Base-by-base conservation (phyloP, 1,284 basidiomycete genomes). In the Phylloporus gajari region DNA sequence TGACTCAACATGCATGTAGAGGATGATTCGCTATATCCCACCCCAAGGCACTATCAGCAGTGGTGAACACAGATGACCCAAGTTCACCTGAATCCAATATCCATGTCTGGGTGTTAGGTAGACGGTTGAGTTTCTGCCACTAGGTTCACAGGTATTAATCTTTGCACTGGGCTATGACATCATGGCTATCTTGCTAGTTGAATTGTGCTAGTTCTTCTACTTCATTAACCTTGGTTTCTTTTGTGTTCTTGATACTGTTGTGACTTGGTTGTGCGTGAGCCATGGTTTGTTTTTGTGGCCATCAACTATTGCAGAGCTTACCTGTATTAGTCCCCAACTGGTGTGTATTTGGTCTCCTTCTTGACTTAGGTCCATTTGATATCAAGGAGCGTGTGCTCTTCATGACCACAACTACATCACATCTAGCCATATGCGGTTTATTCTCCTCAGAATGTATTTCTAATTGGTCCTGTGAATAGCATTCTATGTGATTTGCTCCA, bases 361-460 rank as follows among this genome's bases (percentile, higher is more conserved):
- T 93, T 46, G 94, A 94, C 77, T 92, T 92, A 3, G 93, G 93
- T 51, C 92, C 91, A 1, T 94, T 94, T 82, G 86, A 86, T 3
- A 89, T 94, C 79, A 94, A 94, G 81, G 92, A 93, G 75, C 92
- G 92, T 78, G 91, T 91, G 13, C 81, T 90, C 64, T 83, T 86
- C 72, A 90, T 93, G 11, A 93, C 97, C 82, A 97, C 97, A 94
- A 91, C 93, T 13, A 86, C 91, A n/a, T n/a, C n/a, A n/a, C n/a
- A n/a, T n/a, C n/a, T n/a, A n/a, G n/a, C n/a, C n/a, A n/a, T n/a
- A n/a, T n/a, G n/a, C n/a, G n/a, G n/a, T n/a, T n/a, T n/a, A n/a
- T n/a, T n/a, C n/a, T n/a, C n/a, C n/a, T n/a, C n/a, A n/a, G n/a
- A n/a, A n/a, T n/a, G n/a, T n/a, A n/a, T n/a, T n/a, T n/a, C n/a